Conservation (phyloP, 768 basidiomycete genomes). For the Tephrocybe sp. region DNA sequence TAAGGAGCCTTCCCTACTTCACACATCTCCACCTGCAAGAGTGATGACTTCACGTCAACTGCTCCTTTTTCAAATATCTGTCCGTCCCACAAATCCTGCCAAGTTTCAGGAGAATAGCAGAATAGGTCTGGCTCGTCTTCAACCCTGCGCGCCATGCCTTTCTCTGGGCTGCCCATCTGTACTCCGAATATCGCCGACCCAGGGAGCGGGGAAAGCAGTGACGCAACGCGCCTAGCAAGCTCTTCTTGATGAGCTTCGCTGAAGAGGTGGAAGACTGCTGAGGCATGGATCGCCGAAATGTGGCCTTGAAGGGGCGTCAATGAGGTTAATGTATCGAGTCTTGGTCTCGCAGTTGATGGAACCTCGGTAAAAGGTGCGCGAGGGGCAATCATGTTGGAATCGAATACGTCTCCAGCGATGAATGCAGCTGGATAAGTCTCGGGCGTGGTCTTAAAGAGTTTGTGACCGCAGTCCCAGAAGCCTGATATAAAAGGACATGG, state of each 20-base stretch:
- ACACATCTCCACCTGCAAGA: too few species aligned
- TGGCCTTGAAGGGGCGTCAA: constrained; percentile 35
- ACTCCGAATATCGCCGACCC: constrained; percentile 43
- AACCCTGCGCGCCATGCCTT: constrained; percentile 16
- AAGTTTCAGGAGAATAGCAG: constrained; percentile 32
- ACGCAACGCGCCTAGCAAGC: constrained; percentile 36
- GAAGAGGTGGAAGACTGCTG: constrained; percentile 53
- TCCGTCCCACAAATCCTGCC: constrained; percentile 30
- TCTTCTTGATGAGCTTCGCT: constrained; percentile 31
- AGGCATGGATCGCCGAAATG: constrained; percentile 45
- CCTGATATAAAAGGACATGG: constrained; percentile 28
- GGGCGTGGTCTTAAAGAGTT: constrained; percentile 51
- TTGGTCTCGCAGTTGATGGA: constrained; percentile 15
- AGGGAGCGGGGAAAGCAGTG: constrained; percentile 33
- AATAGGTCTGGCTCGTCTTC: constrained; percentile 18
- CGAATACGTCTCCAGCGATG: constrained; percentile 51
- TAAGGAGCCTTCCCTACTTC: too few species aligned
- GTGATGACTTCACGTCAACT: constrained; percentile 21
- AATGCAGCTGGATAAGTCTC: constrained; percentile 53
- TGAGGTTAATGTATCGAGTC: constrained; percentile 16
- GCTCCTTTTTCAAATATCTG: constrained; percentile 26
- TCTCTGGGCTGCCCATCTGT: constrained; percentile 29
- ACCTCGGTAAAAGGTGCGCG: constrained; percentile 17
- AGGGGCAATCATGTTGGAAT: constrained; percentile 37
- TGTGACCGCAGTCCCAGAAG: constrained; percentile 61